Percentiles rank a stretch among this genome's conserved stretches.
These are phyloP conservation scores for Mercurialis annua DNA, from an alignment of 345 rosid species.

Conservation along the genomic window DNA sequence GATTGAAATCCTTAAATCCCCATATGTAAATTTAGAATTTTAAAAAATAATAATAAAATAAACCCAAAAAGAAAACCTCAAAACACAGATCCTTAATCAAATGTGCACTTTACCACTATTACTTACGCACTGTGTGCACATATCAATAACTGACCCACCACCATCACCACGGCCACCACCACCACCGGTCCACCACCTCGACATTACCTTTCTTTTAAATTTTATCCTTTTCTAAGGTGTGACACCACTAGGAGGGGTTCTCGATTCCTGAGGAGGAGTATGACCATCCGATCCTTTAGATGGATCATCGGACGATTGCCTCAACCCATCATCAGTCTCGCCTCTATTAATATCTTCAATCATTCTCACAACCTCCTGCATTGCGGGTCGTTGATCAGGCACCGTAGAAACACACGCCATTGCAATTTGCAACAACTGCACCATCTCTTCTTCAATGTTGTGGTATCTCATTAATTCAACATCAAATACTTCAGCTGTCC, in stretches of 20 bases:
- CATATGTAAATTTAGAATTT: conserved; percentile 31
- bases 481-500: conserved; percentile 98
- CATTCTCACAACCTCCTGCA: conserved; percentile 84
- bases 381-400: conserved; percentile 86
- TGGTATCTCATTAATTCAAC: conserved; percentile 89
- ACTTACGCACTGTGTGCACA: conserved; percentile 31
- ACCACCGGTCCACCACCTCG: not conserved
- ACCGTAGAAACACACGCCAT: conserved; percentile 85
- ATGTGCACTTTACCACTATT: conserved; percentile 27
- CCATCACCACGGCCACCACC: not conserved
- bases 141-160: conserved; percentile 1
- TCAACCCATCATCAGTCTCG: conserved; percentile 71
- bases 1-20: conserved; percentile 22
- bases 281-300: conserved; percentile 90
- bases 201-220: not conserved
- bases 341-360: conserved; percentile 83
- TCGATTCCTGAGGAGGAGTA: conserved; percentile 69
- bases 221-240: conserved; percentile 40
- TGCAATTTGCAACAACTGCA: conserved; percentile 88
- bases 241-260: conserved; percentile 56
- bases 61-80: conserved; percentile 1
- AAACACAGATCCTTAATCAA: conserved; percentile 23
- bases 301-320: conserved; percentile 95
- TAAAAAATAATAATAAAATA: conserved; percentile 4
- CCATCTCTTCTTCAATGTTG: conserved; percentile 98